These are phyloP conservation scores for Kodamaea kakaduensis DNA, from an alignment of 805 yeast genomes.

Conservation along the genomic window DNA sequence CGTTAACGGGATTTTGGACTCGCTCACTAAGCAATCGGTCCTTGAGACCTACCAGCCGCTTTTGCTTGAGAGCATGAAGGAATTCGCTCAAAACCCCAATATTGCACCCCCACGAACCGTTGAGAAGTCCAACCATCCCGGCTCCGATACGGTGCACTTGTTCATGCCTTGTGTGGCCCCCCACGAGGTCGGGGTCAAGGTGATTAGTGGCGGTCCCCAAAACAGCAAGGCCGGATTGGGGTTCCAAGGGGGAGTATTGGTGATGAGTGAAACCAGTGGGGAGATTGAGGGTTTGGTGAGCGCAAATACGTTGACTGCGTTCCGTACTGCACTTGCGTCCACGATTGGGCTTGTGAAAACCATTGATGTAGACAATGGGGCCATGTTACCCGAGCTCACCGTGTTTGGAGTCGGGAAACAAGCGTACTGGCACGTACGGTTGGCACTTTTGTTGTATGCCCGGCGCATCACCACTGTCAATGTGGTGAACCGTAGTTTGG, in stretches of 20 bases:
- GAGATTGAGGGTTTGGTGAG: slow-evolving; percentile 49
- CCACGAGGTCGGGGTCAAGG: slow-evolving; percentile 53
- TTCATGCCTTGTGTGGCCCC: slow-evolving; percentile 65
- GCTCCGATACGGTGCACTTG: slow-evolving; percentile 43
- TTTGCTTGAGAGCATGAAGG: slow-evolving; percentile 34
- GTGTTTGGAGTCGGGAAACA: slow-evolving; percentile 64
- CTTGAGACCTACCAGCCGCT: slow-evolving; percentile 30
- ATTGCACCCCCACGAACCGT: slow-evolving; percentile 54
- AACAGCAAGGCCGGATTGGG: slow-evolving; percentile 39
- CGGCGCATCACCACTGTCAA: slow-evolving; percentile 36
- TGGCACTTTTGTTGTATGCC: slow-evolving; percentile 40
- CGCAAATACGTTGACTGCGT: slow-evolving; percentile 59
- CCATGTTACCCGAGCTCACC: slow-evolving; percentile 25
- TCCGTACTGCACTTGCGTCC: slow-evolving; percentile 61
- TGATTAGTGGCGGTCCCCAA: slow-evolving; percentile 49
- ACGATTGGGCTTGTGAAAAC: slow-evolving; percentile 42
- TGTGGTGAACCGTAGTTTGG: slow-evolving; percentile 41
- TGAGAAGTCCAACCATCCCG: slow-evolving; percentile 31
- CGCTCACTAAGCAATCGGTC: slow-evolving; percentile 23
- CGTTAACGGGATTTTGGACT: slow-evolving; percentile 1
- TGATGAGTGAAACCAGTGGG: slow-evolving; percentile 51
- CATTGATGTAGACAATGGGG: slow-evolving; percentile 16
- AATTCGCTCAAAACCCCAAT: slow-evolving; percentile 41
- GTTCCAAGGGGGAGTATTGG: slow-evolving; percentile 53
- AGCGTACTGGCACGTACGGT: slow-evolving; percentile 58